phyloP scores from a whole-genome alignment of 2,329 filamentous ascomycete genomes.

The Ophiostoma pallidulum region DNA sequence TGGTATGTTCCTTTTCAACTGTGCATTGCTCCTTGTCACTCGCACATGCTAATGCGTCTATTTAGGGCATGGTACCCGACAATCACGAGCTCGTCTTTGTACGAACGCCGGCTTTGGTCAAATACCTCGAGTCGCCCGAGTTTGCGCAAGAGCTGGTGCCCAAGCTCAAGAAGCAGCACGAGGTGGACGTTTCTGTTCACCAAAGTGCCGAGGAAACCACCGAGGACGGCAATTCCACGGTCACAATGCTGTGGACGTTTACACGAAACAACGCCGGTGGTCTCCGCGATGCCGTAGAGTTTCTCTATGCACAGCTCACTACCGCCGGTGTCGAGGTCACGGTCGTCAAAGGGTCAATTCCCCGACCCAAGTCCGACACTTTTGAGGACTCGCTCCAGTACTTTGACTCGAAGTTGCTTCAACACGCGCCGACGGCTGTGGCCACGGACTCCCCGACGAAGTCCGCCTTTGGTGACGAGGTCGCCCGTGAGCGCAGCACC shows the following conservation, averaged over 20 bases:
- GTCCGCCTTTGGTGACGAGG: conserved; percentile 70
- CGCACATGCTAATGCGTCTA: conserved; percentile 6
- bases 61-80: conserved; percentile 88
- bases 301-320: conserved; percentile 76
- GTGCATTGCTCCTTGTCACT: background rate
- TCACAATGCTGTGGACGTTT: conserved; percentile 67
- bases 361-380: conserved; percentile 95
- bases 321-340: conserved; percentile 80
- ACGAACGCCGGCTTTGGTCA: conserved; percentile 63
- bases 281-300: conserved; percentile 91
- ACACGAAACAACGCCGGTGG: conserved; percentile 96
- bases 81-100: conserved; percentile 84
- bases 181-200: conserved; percentile 74
- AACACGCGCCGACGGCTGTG: conserved; percentile 75
- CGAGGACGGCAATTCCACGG: conserved; percentile 47
- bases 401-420: conserved; percentile 93
- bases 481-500: conserved; percentile 65
- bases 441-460: conserved; percentile 84
- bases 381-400: conserved; percentile 96
- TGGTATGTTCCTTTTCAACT: conserved; percentile 43
- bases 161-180: conserved; percentile 84
- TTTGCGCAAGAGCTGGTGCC: conserved; percentile 71
- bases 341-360: conserved; percentile 86
- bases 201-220: conserved; percentile 50
- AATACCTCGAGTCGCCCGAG: conserved; percentile 71